Base-by-base conservation (phyloP, 345 rosid genomes). In the Angophora floribunda region DNA sequence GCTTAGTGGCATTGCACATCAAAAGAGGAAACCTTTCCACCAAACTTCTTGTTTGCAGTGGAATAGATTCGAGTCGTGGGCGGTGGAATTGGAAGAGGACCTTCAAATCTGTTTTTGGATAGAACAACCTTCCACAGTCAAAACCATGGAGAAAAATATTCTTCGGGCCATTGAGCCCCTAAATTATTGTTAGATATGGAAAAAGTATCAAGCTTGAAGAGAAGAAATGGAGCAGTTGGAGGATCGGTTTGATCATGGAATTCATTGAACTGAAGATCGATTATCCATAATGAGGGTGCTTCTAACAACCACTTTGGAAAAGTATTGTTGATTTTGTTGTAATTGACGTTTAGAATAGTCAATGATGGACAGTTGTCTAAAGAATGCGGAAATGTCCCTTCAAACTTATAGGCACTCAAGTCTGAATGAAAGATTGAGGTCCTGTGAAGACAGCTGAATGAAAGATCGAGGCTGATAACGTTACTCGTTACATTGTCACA, bases 271-370 rank as follows among this genome's bases (percentile, higher is more conserved):
- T 51, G 49, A 6, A 92, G 32, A 13, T 51, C 28, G 3, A 92
- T 86, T 44, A 51, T 24, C 36, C 0, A 1, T 3, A 91, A 86
- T 15, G 45, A 41, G 89, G 87, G 36, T 49, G 89, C 1, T 55
- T 53, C 45, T 67, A 91, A 85, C n/a, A 87, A 59, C 90, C 90
- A 91, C 26, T 52, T 19, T 0, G 92, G 93, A 53, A 91, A 92
- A 14, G 67, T 85, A 88, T 88, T 90, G 4, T 59, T 91, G 15
- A 91, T 86, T 30, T 13, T 26, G 85, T 92, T 91, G 75, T 85
- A 80, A 21, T 90, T 89, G 0, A 91, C 13, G 52, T 90, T 61
- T 4, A 92, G 85, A 8, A 7, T 3, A 32, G 21, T 15, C 88
- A 92, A 61, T 3, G 61, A 57, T n/a, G 51, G 75, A 51, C 93